Base-by-base conservation (phyloP, 371 early-diverging fungal genomes). In the Mucor indicus region DNA sequence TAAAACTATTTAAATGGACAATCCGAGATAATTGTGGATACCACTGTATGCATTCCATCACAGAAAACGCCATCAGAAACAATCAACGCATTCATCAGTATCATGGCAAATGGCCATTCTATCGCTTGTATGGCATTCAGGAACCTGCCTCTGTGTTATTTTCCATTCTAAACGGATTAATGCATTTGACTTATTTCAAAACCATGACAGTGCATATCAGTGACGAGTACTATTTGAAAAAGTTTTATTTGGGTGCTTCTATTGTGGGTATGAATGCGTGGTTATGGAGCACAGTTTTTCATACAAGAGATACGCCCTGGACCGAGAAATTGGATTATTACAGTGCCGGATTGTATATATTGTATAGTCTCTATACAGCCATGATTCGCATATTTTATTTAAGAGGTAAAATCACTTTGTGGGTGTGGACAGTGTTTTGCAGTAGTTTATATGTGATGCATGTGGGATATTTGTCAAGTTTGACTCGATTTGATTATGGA, bases 311-410 rank as follows among this genome's bases (percentile, higher is more conserved):
- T 60, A 83, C 80, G 21, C 73, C 81, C 0, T 54, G 77, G 37
- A 98, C 98, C 0, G 98, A 96, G 62, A 84, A 83, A 17, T 69
- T 95, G 46, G 98, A 98, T 63, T 98, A 98, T 67, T 96, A 92
- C 62, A 88, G 92, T 12, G 97, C 96, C 0, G 90, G 88, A 2
- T 57, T 84, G 3, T 75, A 83, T 19, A 84, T 93, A 23, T 62
- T 91, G n/a, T 88, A 82, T 47, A 75, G 79, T 0, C 59, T 88
- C 9, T 84, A 69, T 50, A 67, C 77, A 31, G 80, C 80, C 24
- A 52, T 77, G 1, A 54, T 85, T n/a, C 78, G 87, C 2, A 56
- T 83, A 38, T 77, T 84, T 38, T 66, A 77, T 15, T 53, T 86
- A 8, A 38, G 32, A 6, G 42, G 57, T 8, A 6, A 12, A 29